Evolutionary conservation across 345 rosid genomes (phyloP), one percentile per base, ranked within the genome.

Genomic region (Populus deltoides): DNA sequence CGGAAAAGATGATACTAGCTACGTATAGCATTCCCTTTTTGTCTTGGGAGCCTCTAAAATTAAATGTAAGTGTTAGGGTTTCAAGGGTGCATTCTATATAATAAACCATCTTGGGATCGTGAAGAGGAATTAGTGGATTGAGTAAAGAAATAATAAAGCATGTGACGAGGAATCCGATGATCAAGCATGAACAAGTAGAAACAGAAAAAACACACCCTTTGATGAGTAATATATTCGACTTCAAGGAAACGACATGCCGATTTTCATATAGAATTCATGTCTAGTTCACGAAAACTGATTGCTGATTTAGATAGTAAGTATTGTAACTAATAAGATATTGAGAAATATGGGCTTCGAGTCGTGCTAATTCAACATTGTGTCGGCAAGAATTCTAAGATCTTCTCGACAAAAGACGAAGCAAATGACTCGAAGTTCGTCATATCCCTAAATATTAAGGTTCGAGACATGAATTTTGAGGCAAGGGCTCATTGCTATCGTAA

Each of bases 101-200:
- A n/a, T 43, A 77, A 68, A 77, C 49, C 33, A 73, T 63, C 22
- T 86, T 66, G 82, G 84, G 87, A 84, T 84, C 85, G 66, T 65
- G 57, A 69, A 33, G 35, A 33, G 75, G 55, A 66, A 80, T 62
- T 43, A n/a, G 55, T 67, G 41, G 47, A 29, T 71, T 53, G 71
- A 81, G 77, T 43, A 53, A 47, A 4, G 27, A 9, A 49, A 68
- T 24, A 73, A 66, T 71, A 78, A 63, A 71, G 77, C 84, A 81
- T 83, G 87, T 82, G 87, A 81, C 61, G 80, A 78, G 84, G 90
- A 83, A 82, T 85, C 88, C 87, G 35, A 85, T 76, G 90, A 73
- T 75, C 66, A 78, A 75, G 81, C 83, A 84, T 82, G 85, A 80
- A 51, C 72, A 68, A 35, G 66, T 79, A 61, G 66, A 75, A 75